A percentile compares a stretch with the other conserved stretches of the same genome.
These are phyloP conservation scores for Rhizopogon roseolus DNA, from an alignment of 768 basidiomycete genomes.

Conservation along the genomic window DNA sequence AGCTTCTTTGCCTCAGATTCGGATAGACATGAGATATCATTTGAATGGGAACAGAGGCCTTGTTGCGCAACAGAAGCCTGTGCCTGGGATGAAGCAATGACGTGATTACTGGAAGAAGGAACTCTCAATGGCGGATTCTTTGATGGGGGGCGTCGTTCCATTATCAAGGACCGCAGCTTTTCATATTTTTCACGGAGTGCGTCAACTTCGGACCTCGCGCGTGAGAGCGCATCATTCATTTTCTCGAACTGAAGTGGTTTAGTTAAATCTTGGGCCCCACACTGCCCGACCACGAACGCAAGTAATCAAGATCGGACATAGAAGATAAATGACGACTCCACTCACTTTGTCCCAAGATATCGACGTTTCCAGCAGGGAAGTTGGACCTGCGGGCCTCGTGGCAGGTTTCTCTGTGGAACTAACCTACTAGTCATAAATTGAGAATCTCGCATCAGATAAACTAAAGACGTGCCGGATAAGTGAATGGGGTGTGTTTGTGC, in stretches of 20 bases:
- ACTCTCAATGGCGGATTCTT: neutral
- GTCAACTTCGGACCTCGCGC: conserved; percentile 19
- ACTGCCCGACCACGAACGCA: neutral
- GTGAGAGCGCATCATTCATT: conserved; percentile 17
- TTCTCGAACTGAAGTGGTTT: conserved; percentile 19
- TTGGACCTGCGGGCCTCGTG: neutral
- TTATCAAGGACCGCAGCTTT: conserved; percentile 13
- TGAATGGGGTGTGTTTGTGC: neutral
- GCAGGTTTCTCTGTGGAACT: neutral
- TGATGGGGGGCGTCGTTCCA: conserved; percentile 6
- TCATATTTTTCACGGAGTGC: conserved; percentile 22
- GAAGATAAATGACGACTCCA: too few relatives aligned
- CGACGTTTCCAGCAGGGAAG: neutral
- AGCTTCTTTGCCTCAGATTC: conserved; percentile 17
- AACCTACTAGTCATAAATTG: neutral
- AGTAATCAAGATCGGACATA: neutral
- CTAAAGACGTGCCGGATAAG: neutral
- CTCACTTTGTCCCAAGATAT: neutral
- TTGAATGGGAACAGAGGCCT: neutral
- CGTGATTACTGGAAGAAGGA: neutral
- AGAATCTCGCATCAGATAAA: too few relatives aligned
- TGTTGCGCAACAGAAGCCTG: neutral
- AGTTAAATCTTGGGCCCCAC: neutral
- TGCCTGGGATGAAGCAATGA: neutral
- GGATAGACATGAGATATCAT: conserved; percentile 15